Evolutionary conservation across 1,139 yeast genomes (phyloP), one percentile per base, ranked within the genome.

Genomic region (Kodamaea arcana): DNA sequence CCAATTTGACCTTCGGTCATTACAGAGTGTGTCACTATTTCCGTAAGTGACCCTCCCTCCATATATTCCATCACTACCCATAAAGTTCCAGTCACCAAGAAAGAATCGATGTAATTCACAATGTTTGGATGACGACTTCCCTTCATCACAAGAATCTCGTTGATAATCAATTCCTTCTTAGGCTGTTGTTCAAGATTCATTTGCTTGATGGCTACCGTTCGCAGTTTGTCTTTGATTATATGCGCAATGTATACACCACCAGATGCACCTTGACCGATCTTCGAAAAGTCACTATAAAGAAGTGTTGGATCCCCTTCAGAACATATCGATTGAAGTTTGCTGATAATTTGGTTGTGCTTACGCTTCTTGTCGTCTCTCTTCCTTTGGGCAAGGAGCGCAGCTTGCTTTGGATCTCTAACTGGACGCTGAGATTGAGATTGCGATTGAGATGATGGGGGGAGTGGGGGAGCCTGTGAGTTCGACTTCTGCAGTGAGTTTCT

Each of bases 51-150:
- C 3, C 98, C 98, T 42, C 97, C 98, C 58, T 90, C 96, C 97
- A 92, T 90, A 56, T 85, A 90, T 60, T 90, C 97, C 98, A 92
- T 92, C 15, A 90, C 78, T 12, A 92, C 97, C 97, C 97, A 92
- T 40, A 92, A 68, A 47, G 87, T 95, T 25, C 77, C 75, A 38
- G 77, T 76, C 30, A 83, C 62, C 37, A 90, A 62, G 52, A 80
- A 90, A 0, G 96, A 83, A 51, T 88, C 95, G 45, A 90, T 78
- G 53, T 84, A 92, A 58, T 90, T 90, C 38, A 90, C 97, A 60
- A 90, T 90, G 53, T 90, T 90, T 25, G 85, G 81, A 55, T 90
- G 97, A 50, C 78, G 84, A 41, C 87, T 78, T 28, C 90, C 97
- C 56, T 83, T 85, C 97, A 90, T 90, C 24, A 92, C 97, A 45